A percentile compares a stretch with the other conserved stretches of the same genome.
Conservation (phyloP, 75 land plant species). For the Sequoia sempervirens region DNA sequence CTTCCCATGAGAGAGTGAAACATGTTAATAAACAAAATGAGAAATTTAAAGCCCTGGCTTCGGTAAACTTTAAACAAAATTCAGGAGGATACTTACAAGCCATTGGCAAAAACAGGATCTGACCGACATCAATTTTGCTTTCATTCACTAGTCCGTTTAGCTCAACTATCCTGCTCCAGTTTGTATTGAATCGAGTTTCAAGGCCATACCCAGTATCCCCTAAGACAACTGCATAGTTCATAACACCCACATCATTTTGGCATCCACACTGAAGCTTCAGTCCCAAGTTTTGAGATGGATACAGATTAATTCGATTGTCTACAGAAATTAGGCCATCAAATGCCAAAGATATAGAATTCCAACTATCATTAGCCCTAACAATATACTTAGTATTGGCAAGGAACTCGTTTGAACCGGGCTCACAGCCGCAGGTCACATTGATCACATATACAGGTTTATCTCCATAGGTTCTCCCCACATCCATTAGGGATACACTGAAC, state of each 20-base stretch:
- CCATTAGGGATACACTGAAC: background rate
- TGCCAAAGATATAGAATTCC: background rate
- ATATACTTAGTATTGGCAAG: background rate
- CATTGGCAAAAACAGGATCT: background rate
- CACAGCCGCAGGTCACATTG: background rate
- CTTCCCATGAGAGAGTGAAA: background rate
- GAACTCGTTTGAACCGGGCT: background rate
- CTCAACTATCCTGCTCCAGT: background rate
- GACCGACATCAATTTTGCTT: background rate
- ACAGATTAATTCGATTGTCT: background rate
- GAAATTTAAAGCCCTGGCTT: background rate
- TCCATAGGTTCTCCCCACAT: background rate
- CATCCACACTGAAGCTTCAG: background rate
- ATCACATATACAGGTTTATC: background rate
- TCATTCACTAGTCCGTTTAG: background rate
- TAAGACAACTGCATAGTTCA: background rate
- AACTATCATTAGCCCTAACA: background rate
- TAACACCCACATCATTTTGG: background rate
- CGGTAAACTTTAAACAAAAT: background rate
- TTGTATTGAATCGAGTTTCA: background rate
- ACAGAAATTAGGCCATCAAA: background rate
- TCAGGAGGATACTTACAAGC: background rate
- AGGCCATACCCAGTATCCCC: background rate
- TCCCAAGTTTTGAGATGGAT: background rate
- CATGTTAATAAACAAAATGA: background rate